These are phyloP conservation scores for Boletellus emodensis DNA, from an alignment of 768 basidiomycete genomes.

Conservation along the genomic window DNA sequence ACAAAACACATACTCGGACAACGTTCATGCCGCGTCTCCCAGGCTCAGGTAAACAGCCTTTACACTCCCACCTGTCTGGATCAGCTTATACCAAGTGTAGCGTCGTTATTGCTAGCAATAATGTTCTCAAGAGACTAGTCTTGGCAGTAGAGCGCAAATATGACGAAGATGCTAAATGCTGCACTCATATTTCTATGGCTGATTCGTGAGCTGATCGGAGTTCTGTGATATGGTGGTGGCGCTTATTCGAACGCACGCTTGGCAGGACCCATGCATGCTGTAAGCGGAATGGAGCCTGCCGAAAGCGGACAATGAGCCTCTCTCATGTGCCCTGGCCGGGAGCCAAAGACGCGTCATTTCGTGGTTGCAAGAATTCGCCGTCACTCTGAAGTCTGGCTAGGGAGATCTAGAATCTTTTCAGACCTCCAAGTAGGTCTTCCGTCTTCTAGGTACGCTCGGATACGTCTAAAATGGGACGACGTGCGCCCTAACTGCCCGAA, in stretches of 20 bases:
- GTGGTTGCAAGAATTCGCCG: conserved; percentile 82
- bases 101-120: conserved; percentile 84
- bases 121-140: conserved; percentile 82
- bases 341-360: conserved; percentile 85
- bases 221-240: conserved; percentile 4
- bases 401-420: conserved; percentile 21
- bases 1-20: conserved; percentile 74
- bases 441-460: conserved; percentile 74
- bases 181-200: conserved; percentile 84
- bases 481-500: too few relatives aligned
- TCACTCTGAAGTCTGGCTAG: conserved; percentile 79
- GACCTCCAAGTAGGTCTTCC: conserved; percentile 15
- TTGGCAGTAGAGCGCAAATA: conserved; percentile 84
- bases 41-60: conserved; percentile 63
- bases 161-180: conserved; percentile 86
- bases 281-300: conserved; percentile 85
- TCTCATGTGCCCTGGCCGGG: conserved; percentile 52
- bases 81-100: conserved; percentile 35
- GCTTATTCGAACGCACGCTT: conserved; percentile 2
- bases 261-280: conserved; percentile 67
- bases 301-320: conserved; percentile 89
- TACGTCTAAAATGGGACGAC: too few relatives aligned
- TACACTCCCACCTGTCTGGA: conserved; percentile 14
- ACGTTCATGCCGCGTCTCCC: conserved; percentile 63
- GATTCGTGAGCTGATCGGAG: conserved; percentile 62